Evolutionary conservation across 495 filamentous ascomycete genomes (phyloP), one percentile per base, ranked within the genome.

Genomic region (Neurospora intermedia): DNA sequence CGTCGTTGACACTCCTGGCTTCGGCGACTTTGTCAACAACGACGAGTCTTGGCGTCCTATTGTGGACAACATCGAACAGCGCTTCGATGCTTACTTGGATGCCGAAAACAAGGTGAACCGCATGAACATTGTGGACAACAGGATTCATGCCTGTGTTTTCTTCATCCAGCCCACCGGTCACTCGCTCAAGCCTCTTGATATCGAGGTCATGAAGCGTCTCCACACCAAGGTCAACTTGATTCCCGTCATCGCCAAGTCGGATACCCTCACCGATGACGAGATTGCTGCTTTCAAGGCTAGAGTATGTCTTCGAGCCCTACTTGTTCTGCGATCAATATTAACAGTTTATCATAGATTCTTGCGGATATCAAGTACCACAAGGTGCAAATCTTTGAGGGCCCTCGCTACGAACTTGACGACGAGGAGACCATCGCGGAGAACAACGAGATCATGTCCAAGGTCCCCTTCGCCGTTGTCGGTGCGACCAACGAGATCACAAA

Each of bases 201-300:
- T 98, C 75, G 96, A 99, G 86, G 96, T 99, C 75, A 99, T 99
- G 96, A 92, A 93, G 83, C 91, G 96, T 78, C 87, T 99, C 69
- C 96, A 99, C 86, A 98, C 96, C 89, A 99, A 98, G 89, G 96
- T 99, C 89, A 99, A 99, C 88, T 86, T 99, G 83, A 99, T 99
- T 73, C 96, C 96, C 27, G 96, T 99, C 78, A 97, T 99, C 81
- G 96, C 96, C 83, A 99, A 99, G 87, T 89, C 96, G 41, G 96
- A 99, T 85, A 99, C 96, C 72, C 85, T 98, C 80, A 99, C 96
- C 71, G 96, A 99, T 75, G 96, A 99, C 79, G 96, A 98, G 84
- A 93, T 99, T 81, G 85, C 87, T 41, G 86, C 87, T 35, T 99
- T 99, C 89, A 99, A 99, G 89, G 88, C 93, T 78, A 90, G 96